Evolutionary conservation across 495 filamentous ascomycete genomes (phyloP), one percentile per base, ranked within the genome.

Genomic region (Hypoxylon perforatum): DNA sequence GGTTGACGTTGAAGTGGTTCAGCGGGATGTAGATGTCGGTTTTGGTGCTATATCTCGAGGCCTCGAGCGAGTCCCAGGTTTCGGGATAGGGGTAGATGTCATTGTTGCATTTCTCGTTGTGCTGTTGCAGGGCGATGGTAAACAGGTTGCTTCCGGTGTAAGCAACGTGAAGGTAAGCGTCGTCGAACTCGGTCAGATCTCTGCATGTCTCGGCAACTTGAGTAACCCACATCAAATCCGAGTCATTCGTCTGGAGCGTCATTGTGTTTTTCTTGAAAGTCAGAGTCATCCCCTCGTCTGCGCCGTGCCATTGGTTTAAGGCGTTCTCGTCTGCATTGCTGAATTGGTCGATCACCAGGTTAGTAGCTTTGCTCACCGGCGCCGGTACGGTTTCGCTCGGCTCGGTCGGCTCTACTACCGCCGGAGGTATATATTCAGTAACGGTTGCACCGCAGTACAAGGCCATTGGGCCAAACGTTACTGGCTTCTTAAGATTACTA

Each of bases 61-160:
- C 90, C 65, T 92, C 88, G 17, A 92, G 80, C 1, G 85, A 89
- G 71, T 93, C 91, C 81, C 89, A 90, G 4, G 90, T 91, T 69
- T 87, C 89, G 0, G 90, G 90, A 67, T 84, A 92, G 0, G 91
- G 90, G n/a, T 79, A 79, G 15, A 86, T 80, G 18, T 61, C 64
- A 12, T 83, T 79, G 65, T 88, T 80, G 69, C 91, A 93, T 4
- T 78, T 73, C 10, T 77, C 69, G 67, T 93, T 93, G 74, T 92
- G 86, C 73, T 93, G 89, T 65, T 92, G 89, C 17, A 93, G 72
- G 2, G 90, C 85, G 41, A 93, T 80, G 7, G 83, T 88, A 73
- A 92, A 93, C 23, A 85, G 81, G 65, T 84, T 86, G 65, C 81
- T 87, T 3, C 91, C 91, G 8, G 80, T 81, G 75, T 90, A 92